These are phyloP conservation scores for Coniosporium apollinis DNA, from an alignment of 495 filamentous ascomycete genomes.

Conservation along the genomic window DNA sequence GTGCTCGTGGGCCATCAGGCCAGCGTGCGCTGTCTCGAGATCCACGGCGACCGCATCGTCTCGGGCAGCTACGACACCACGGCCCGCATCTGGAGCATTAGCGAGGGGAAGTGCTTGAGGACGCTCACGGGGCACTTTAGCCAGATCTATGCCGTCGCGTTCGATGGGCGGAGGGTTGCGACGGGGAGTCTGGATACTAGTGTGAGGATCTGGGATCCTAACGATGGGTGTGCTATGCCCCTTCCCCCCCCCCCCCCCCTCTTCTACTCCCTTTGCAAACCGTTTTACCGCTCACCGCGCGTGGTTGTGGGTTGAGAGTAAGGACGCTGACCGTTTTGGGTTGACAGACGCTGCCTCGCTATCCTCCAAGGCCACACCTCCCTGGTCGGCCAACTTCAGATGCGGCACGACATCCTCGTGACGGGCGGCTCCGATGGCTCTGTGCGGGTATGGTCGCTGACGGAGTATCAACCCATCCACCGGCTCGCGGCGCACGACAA, in stretches of 20 bases:
- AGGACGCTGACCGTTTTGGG: background rate
- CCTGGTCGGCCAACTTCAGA: conserved; percentile 90
- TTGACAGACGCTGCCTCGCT: conserved; percentile 56
- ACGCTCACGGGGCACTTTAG: conserved; percentile 93
- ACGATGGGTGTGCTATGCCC: conserved; percentile 55
- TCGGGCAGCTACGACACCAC: conserved; percentile 96
- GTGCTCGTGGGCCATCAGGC: conserved; percentile 94
- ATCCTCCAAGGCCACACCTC: conserved; percentile 94
- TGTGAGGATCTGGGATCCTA: conserved; percentile 91
- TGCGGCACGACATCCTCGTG: conserved; percentile 84
- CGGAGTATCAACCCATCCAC: conserved; percentile 77
- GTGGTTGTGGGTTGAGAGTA: too few species aligned
- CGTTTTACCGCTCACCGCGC: too few species aligned
- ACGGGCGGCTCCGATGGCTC: conserved; percentile 93
- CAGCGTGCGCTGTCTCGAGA: conserved; percentile 87
- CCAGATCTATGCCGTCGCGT: conserved; percentile 96
- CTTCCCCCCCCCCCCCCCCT: too few species aligned
- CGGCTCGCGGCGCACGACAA: conserved; percentile 96
- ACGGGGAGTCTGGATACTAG: conserved; percentile 95
- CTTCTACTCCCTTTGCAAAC: conserved; percentile 9
- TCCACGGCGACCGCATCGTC: conserved; percentile 87
- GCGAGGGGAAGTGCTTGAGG: conserved; percentile 74
- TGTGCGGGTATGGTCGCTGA: conserved; percentile 86
- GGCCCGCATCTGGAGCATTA: conserved; percentile 93
- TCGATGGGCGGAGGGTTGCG: conserved; percentile 84